Evolutionary conservation across 805 yeast genomes (phyloP).

Genomic region (Kodamaea nitidulidarum): DNA sequence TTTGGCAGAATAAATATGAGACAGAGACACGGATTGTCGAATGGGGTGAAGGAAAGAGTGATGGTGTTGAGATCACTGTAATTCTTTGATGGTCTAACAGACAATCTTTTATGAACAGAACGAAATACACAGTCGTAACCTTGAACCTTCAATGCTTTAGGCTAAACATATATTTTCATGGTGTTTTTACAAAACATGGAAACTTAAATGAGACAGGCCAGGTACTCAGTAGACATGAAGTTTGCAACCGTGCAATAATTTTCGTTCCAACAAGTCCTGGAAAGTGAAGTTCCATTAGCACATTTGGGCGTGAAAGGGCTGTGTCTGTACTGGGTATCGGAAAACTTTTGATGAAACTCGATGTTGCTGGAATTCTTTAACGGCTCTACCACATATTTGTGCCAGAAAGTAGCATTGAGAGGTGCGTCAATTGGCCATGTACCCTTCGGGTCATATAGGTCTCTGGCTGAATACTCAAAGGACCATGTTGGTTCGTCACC

Average conservation of each 20-base stretch:
- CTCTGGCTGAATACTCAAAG: conserved; percentile 63
- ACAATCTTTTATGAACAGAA: too few relatives aligned
- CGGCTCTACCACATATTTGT: conserved; percentile 43
- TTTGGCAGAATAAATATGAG: conserved; percentile 41
- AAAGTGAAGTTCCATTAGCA: conserved; percentile 15
- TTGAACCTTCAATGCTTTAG: too few relatives aligned
- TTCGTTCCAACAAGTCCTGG: conserved; percentile 15
- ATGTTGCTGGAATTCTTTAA: conserved; percentile 37
- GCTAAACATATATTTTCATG: too few relatives aligned
- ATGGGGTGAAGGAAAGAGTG: conserved; percentile 14
- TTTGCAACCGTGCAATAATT: conserved; percentile 41
- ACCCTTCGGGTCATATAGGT: conserved; percentile 45
- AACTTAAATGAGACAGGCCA: conserved; percentile 8
- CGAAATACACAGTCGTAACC: too few relatives aligned
- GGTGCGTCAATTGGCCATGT: conserved; percentile 59
- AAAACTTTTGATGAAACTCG: conserved; percentile 47
- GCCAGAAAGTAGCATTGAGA: conserved; percentile 69
- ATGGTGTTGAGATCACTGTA: conserved; percentile 33
- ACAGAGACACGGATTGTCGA: conserved; percentile 22
- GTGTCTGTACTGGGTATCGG: conserved; percentile 47
- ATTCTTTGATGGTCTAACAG: too few relatives aligned
- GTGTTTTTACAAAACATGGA: too few relatives aligned
- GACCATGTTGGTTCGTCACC: conserved; percentile 61
- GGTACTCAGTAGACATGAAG: conserved; percentile 29
- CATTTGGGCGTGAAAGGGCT: conserved; percentile 56